Evolutionary conservation across 2,329 filamentous ascomycete genomes (phyloP).

Genomic region (Chaetothyriales sp.): DNA sequence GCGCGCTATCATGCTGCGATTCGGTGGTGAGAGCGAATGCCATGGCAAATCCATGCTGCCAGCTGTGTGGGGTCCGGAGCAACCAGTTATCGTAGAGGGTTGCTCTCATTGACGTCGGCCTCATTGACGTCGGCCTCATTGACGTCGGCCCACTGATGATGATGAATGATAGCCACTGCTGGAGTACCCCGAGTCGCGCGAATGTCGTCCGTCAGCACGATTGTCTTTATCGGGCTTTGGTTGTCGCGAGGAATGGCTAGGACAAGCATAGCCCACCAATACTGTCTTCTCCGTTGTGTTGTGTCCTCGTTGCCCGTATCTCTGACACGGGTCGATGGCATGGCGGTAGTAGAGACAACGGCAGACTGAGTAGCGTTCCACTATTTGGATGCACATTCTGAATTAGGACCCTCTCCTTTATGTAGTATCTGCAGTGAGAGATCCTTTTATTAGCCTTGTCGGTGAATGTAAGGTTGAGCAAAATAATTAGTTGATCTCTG

Average conservation of each 20-base stretch:
- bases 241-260: conserved; percentile 32
- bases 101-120: background rate
- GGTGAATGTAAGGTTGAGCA: background rate
- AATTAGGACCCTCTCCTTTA: background rate
- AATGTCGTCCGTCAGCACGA: conserved; percentile 6
- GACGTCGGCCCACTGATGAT: background rate
- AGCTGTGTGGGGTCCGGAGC: background rate
- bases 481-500: background rate
- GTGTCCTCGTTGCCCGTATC: conserved; percentile 63
- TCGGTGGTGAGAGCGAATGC: too few relatives aligned
- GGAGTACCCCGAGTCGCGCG: conserved; percentile 24
- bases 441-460: background rate
- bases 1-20: too few relatives aligned
- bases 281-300: conserved; percentile 59
- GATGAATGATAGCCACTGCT: conserved; percentile 15
- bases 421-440: background rate
- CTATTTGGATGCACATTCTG: conserved; percentile 70
- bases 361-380: conserved; percentile 78
- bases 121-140: background rate
- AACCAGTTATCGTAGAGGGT: background rate
- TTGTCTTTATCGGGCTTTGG: conserved; percentile 9
- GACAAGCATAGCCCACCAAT: conserved; percentile 69
- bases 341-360: conserved; percentile 80
- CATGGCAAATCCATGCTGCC: too few relatives aligned
- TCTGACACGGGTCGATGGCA: conserved; percentile 66